A percentile compares a stretch with the other conserved stretches of the same genome.
Evolutionary conservation across 257 asterid genomes (phyloP).

Genomic region (Solanum sejunctum): DNA sequence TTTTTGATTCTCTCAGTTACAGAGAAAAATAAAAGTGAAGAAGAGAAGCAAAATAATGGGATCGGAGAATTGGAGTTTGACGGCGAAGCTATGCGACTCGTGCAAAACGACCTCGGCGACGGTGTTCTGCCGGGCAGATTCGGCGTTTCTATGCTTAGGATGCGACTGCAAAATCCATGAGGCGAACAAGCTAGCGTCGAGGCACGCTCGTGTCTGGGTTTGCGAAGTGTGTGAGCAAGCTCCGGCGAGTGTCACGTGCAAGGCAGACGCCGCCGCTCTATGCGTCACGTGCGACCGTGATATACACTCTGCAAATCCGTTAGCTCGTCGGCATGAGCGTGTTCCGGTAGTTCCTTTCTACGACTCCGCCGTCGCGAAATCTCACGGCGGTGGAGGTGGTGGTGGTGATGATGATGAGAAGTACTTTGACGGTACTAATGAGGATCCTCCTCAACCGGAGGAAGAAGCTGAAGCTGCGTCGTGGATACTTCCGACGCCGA

Average conservation of each 20-base stretch:
- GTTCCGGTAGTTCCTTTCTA: conserved; percentile 19
- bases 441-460: neutral
- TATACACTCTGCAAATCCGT: conserved; percentile 55
- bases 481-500: conserved; percentile 37
- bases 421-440: neutral
- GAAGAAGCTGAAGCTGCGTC: conserved; percentile 18
- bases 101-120: conserved; percentile 12
- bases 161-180: conserved; percentile 9
- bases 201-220: conserved; percentile 28
- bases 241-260: conserved; percentile 48
- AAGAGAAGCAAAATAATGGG: neutral
- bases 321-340: conserved; percentile 57
- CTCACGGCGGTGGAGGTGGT: neutral
- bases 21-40: neutral
- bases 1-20: neutral
- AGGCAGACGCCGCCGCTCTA: conserved; percentile 54
- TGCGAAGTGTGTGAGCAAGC: conserved; percentile 56
- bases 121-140: conserved; percentile 9
- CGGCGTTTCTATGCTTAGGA: conserved; percentile 2
- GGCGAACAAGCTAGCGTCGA: conserved; percentile 3
- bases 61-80: conserved; percentile 3
- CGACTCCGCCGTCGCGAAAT: neutral
- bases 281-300: conserved; percentile 49
- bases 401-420: neutral
- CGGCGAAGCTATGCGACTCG: conserved; percentile 1